These are phyloP conservation scores for Aureobasidium uvarum DNA, from an alignment of 2,329 filamentous ascomycete species.

Conservation along the genomic window DNA sequence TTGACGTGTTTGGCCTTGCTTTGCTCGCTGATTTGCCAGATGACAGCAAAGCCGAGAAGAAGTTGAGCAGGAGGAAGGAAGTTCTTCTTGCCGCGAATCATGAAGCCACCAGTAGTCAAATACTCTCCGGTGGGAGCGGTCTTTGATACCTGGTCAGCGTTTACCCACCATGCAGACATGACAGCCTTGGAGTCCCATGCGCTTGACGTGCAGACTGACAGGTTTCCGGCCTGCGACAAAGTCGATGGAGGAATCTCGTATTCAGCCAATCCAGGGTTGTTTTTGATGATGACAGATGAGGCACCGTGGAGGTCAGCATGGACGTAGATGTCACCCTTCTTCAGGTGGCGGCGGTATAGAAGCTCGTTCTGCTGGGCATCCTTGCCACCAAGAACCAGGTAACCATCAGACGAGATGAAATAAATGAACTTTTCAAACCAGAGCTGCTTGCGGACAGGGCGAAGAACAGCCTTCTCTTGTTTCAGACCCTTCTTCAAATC, in stretches of 20 bases:
- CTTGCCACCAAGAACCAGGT: conserved; percentile 81
- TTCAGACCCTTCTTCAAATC: conserved; percentile 86
- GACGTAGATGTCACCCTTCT: conserved; percentile 87
- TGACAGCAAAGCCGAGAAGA: conserved; percentile 78
- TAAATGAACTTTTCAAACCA: conserved; percentile 99
- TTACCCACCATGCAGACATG: conserved; percentile 96
- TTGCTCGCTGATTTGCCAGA: conserved; percentile 86
- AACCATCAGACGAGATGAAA: conserved; percentile 94
- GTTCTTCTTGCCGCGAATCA: conserved; percentile 83
- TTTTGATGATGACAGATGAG: conserved; percentile 84
- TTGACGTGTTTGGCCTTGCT: conserved; percentile 79
- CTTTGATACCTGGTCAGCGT: conserved; percentile 86
- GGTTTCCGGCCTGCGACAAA: conserved; percentile 80
- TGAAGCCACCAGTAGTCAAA: conserved; percentile 73
- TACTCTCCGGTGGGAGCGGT: conserved; percentile 76
- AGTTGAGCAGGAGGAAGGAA: conserved; percentile 84
- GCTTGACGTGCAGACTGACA: conserved; percentile 79
- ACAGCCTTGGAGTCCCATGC: conserved; percentile 97
- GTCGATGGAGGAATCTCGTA: conserved; percentile 90
- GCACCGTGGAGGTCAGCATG: conserved; percentile 87
- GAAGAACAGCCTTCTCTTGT: conserved; percentile 83
- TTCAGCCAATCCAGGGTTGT: conserved; percentile 71
- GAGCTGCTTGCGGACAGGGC: conserved; percentile 75
- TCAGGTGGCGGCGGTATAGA: conserved; percentile 81
- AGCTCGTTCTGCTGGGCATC: conserved; percentile 89